Base-by-base conservation (phyloP, 2,329 filamentous ascomycete species). In the Aspergillus sp. region DNA sequence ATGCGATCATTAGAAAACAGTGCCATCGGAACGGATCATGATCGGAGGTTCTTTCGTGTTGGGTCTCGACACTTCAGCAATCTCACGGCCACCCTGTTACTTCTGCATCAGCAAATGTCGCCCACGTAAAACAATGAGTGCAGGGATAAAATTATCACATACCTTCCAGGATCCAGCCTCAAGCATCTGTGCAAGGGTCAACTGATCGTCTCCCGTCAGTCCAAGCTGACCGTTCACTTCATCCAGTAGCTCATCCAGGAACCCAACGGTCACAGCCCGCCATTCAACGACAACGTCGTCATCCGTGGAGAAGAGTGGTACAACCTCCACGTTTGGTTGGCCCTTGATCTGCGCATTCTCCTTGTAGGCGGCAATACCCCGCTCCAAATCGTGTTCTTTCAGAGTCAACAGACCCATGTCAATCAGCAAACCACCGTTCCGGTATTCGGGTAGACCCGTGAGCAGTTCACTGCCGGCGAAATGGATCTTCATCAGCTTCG, bases 141-240 rank as follows among this genome's bases (percentile, higher is more conserved):
- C 38, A 2, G n/a, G 25, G 25, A 27, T 27, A 27, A 30, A 21
- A 27, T n/a, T 30, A 86, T 79, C 77, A 95, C 93, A 90, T 98
- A 95, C 93, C 90, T 98, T 98, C 94, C 95, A 99, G 73, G 91
- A 96, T 54, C 95, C 95, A 13, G 94, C 95, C 77, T 98, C 95
- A 17, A 99, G 83, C 80, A 99, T 87, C 75, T 99, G 95, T 5
- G 93, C 88, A 67, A 98, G 78, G 42, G 82, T 90, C 73, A 99
- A 78, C 67, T 83, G 82, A 66, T 94, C 87, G 39, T 86, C 80
- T 3, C 90, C 91, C 7, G 82, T 83, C 42, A 97, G 78, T 58
- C 85, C 86, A 51, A 97, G 76, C 51, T 85, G 78, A 42, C 81
- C 77, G 73, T 91, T 91, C 66, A 92, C 89, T 61, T 90, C 87